Base-by-base conservation (phyloP, 2,329 filamentous ascomycete genomes). In the Parasarocladium wereldwijsianum region DNA sequence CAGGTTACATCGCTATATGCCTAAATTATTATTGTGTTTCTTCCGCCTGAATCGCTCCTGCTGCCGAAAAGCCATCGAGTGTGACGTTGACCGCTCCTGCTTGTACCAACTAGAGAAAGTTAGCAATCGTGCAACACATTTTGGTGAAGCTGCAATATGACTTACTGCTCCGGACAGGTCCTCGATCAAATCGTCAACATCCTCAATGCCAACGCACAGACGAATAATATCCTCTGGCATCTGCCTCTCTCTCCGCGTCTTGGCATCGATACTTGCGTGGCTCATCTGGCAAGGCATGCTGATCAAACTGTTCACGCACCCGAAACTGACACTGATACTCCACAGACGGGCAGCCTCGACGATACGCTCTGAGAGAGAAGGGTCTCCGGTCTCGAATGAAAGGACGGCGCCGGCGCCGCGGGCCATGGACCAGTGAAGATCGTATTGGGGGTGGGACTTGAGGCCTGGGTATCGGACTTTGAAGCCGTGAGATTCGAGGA, bases 271-370 rank as follows among this genome's bases (percentile, higher is more conserved):
- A 50, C 84, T 93, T 22, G 90, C 90, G 56, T 98, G 90, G 57
- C 87, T 96, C 92, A 98, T 98, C 46, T 87, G 85, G 59, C 90
- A 98, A 7, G 90, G 87, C 87, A 98, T 94, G 60, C 86, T 94
- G 55, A 98, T 98, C 52, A 98, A 62, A 50, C 83, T 93, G 61
- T 98, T 98, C 40, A 98, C 90, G 51, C 90, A 96, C 27, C 90
- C 90, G 50, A 98, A 98, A 47, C 84, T 93, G 35, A 98, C 90
- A 40, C 82, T 92, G 43, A 98, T 98, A 19, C 81, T 85, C 76
- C 84, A 98, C 18, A 98, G 63, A 39, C 81, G 74, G 3, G 90
- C 82, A 17, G 81, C 82, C 58, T 96, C 90, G 5, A 98, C 90
- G 44, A 98, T 94, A 22, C 86, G 72, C 59, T 94, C 84, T 4